Conservation (phyloP, 805 yeast species). For the Saccharomyces jurei region DNA sequence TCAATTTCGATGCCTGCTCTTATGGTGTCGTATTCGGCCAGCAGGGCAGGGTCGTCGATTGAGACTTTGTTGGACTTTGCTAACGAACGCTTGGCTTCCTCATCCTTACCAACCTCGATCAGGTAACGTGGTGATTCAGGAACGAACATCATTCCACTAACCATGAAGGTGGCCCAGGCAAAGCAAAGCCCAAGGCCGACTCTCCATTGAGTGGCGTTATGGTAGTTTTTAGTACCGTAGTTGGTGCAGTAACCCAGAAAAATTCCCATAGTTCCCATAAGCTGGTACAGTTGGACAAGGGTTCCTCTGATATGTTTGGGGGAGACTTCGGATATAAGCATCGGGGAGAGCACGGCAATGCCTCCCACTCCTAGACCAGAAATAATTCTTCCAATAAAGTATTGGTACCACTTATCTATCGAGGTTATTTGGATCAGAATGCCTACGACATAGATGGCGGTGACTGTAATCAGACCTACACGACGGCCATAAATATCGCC, state of each 20-base stretch:
- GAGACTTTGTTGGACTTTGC: constrained; percentile 47
- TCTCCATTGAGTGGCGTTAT: constrained; percentile 70
- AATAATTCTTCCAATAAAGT: constrained; percentile 34
- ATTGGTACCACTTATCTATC: constrained; percentile 52
- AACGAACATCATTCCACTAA: constrained; percentile 36
- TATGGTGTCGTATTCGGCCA: constrained; percentile 49
- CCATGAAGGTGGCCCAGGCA: constrained; percentile 35
- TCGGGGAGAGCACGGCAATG: constrained; percentile 63
- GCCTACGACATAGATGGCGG: constrained; percentile 60
- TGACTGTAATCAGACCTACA: constrained; percentile 48
- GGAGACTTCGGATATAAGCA: constrained; percentile 59
- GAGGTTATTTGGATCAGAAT: constrained; percentile 58
- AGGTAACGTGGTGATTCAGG: constrained; percentile 67
- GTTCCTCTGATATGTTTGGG: constrained; percentile 64
- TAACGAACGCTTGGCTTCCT: constrained; percentile 56
- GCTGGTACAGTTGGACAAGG: constrained; percentile 57
- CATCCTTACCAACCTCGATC: constrained; percentile 46
- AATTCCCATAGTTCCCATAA: constrained; percentile 61
- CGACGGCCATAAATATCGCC: constrained; percentile 65
- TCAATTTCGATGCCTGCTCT: constrained; percentile 55
- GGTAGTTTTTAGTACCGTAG: constrained; percentile 46
- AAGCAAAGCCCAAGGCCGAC: constrained; percentile 52
- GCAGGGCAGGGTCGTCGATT: constrained; percentile 44
- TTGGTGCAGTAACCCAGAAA: constrained; percentile 63
- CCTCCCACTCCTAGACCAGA: constrained; percentile 70